Evolutionary conservation across 192 early-diverging fungal species (phyloP).

Genomic region (Oehlia diaphana): DNA sequence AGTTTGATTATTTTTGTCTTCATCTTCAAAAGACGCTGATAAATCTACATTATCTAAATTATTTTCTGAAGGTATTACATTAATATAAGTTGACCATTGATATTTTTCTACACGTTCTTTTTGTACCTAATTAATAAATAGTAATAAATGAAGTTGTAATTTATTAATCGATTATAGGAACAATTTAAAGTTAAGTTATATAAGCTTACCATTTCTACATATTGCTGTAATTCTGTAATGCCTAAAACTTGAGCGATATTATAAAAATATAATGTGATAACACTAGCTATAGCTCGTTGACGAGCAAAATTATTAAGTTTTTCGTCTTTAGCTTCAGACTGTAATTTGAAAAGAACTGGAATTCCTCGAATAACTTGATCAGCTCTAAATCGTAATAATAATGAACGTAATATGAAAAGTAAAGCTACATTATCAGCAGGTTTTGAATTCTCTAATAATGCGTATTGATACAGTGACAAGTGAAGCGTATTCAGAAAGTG

Average conservation of each 20-base stretch:
- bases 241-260: conserved; percentile 19
- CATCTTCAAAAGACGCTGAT: conserved; percentile 16
- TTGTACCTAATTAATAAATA: neutral
- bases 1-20: neutral
- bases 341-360: conserved; percentile 46
- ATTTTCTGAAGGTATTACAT: neutral
- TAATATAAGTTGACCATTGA: conserved; percentile 26
- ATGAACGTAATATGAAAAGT: neutral
- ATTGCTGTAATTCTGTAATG: conserved; percentile 21
- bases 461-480: conserved; percentile 24
- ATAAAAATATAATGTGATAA: conserved; percentile 19
- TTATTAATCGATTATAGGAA: neutral
- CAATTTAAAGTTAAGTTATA: neutral
- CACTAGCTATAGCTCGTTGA: conserved; percentile 21
- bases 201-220: conserved; percentile 2
- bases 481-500: conserved; percentile 27
- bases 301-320: conserved; percentile 7
- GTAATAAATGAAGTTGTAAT: neutral
- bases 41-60: conserved; percentile 1
- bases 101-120: conserved; percentile 9
- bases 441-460: neutral
- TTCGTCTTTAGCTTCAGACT: conserved; percentile 30
- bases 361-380: conserved; percentile 46
- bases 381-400: conserved; percentile 10
- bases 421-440: conserved; percentile 19